Evolutionary conservation across 176 grass and related monocot species (phyloP).

Genomic region (Typha latifolia): DNA sequence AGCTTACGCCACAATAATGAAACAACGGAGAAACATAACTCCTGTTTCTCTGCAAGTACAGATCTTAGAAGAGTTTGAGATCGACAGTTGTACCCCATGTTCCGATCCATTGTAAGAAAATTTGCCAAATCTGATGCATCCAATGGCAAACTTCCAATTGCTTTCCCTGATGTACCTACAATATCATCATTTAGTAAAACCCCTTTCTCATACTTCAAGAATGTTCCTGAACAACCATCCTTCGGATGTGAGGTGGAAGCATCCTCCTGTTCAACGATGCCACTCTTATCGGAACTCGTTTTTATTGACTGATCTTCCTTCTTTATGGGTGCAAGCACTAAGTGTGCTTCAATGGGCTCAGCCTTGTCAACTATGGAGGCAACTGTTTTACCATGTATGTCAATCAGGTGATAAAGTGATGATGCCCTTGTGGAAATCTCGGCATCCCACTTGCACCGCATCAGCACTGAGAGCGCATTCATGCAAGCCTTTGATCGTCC

Average conservation of each 20-base stretch:
- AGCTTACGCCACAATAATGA: slow-evolving; percentile 94
- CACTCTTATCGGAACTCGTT: slow-evolving; percentile 23
- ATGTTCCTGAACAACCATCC: slow-evolving; percentile 34
- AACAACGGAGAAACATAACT: slow-evolving; percentile 93
- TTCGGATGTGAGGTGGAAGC: slow-evolving; percentile 36
- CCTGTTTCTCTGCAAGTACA: slow-evolving; percentile 88
- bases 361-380: slow-evolving; percentile 97
- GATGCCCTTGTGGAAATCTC: slow-evolving; percentile 84
- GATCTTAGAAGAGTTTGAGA: slow-evolving; percentile 71
- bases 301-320: slow-evolving; percentile 41
- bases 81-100: slow-evolving; percentile 65
- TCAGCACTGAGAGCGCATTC: slow-evolving; percentile 73
- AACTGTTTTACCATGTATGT: slow-evolving; percentile 92
- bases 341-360: slow-evolving; percentile 79
- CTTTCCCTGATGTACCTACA: slow-evolving; percentile 66
- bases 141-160: slow-evolving; percentile 55
- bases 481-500: slow-evolving; percentile 78
- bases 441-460: slow-evolving; percentile 75
- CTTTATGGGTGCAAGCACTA: slow-evolving; percentile 44
- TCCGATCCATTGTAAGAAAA: slow-evolving; percentile 92
- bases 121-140: slow-evolving; percentile 94
- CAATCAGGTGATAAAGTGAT: slow-evolving; percentile 94
- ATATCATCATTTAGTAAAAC: slow-evolving; percentile 34
- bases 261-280: slow-evolving; percentile 31
- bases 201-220: slow-evolving; percentile 38